phyloP scores from a whole-genome alignment of 805 yeast genomes.

The Cyberlindnera saturnus region DNA sequence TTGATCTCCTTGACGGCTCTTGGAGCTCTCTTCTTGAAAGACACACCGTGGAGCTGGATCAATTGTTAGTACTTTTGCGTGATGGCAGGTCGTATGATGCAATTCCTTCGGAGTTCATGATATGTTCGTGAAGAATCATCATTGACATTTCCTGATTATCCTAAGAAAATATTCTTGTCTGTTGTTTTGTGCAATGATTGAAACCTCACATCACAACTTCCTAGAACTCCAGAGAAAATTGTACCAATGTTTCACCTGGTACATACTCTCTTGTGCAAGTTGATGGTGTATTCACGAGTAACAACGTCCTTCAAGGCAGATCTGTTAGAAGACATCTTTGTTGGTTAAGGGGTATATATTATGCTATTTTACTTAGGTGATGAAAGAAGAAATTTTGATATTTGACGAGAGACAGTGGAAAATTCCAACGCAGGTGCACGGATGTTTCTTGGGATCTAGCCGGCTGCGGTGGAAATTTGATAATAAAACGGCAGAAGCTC shows the following conservation, averaged over 20 bases:
- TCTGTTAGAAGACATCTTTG: conserved; percentile 42
- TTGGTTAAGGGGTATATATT: conserved; percentile 1
- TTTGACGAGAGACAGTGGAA: conserved; percentile 6
- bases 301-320: conserved; percentile 97
- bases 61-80: conserved; percentile 35
- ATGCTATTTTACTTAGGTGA: conserved; percentile 1
- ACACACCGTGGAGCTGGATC: conserved; percentile 86
- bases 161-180: no score
- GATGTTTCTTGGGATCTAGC: conserved; percentile 5
- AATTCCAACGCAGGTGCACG: conserved; percentile 11
- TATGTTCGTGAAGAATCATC: no score
- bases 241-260: neutral
- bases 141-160: no score
- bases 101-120: no score
- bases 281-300: conserved; percentile 99
- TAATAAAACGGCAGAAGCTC: no score
- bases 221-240: no score
- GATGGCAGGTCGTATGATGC: neutral
- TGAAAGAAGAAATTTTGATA: conserved; percentile 13
- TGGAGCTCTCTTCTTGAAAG: conserved; percentile 99
- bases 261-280: conserved; percentile 98
- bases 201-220: no score
- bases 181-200: no score
- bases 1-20: conserved; percentile 98
- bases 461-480: conserved; percentile 1